These are phyloP conservation scores for Luzula sylvatica DNA, from an alignment of 176 grass and related monocot genomes.

Conservation along the genomic window DNA sequence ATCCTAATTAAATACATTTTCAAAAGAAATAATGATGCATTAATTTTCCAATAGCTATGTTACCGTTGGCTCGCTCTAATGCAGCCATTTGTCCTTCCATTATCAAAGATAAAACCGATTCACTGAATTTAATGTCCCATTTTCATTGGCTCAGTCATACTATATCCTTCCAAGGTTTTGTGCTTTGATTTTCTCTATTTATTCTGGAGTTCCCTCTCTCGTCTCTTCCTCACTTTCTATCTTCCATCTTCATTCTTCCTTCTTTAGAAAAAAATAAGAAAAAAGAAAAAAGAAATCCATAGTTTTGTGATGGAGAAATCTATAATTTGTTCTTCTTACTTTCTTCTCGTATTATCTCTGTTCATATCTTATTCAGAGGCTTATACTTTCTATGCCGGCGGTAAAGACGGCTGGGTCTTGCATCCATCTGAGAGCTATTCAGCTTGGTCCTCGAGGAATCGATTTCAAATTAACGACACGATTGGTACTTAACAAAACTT, in stretches of 20 bases:
- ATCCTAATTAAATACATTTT: neutral
- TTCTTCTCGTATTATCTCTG: constrained; percentile 1
- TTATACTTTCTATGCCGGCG: constrained; percentile 31
- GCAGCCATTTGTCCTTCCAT: neutral
- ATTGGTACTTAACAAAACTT: constrained; percentile 22
- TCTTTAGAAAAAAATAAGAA: neutral
- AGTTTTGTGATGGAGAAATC: constrained; percentile 4
- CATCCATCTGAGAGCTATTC: constrained; percentile 31
- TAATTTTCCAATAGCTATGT: neutral
- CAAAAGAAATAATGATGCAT: neutral
- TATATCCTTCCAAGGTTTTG: neutral
- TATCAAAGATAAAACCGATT: neutral
- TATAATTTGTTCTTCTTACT: neutral
- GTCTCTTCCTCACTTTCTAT: neutral
- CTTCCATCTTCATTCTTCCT: too few relatives aligned
- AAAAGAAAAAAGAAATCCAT: neutral
- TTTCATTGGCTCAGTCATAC: neutral
- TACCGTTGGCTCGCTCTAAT: constrained; percentile 5
- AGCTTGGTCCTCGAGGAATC: constrained; percentile 29
- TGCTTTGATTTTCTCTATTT: too few relatives aligned
- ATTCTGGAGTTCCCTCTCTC: neutral
- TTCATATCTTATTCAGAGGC: constrained; percentile 10
- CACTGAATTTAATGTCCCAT: neutral
- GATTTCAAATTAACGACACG: constrained; percentile 36
- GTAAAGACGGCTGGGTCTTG: constrained; percentile 29